Evolutionary conservation across 2,329 filamentous ascomycete genomes (phyloP).

Genomic region (Lizonia empirigonia): DNA sequence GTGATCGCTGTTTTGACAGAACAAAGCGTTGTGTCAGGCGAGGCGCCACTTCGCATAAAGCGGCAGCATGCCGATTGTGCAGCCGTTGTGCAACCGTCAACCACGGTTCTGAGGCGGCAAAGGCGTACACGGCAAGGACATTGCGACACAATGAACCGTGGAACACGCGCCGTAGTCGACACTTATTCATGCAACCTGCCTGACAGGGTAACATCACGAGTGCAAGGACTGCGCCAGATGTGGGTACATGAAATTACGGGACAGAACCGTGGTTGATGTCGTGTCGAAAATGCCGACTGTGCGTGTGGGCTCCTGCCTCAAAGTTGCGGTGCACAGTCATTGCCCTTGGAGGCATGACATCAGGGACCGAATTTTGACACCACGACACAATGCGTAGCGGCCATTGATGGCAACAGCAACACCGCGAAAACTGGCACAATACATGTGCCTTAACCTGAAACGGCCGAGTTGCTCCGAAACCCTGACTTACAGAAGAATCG

Average conservation of each 20-base stretch:
- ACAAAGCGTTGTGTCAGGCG: constrained; percentile 4
- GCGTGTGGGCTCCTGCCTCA: neutral
- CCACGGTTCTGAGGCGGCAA: constrained; percentile 17
- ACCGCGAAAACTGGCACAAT: neutral
- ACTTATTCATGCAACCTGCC: constrained; percentile 20
- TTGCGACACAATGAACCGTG: constrained; percentile 27
- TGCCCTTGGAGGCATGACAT: constrained; percentile 10
- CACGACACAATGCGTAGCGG: neutral
- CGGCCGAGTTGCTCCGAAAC: too few relatives aligned
- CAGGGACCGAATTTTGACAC: constrained; percentile 7
- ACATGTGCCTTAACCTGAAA: too few relatives aligned
- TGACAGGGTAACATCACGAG: constrained; percentile 15
- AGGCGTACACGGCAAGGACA: constrained; percentile 13
- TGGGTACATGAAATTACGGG: constrained; percentile 1
- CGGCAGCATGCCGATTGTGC: constrained; percentile 12
- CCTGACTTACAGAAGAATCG: too few relatives aligned
- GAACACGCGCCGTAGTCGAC: constrained; percentile 28
- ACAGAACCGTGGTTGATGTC: constrained; percentile 6
- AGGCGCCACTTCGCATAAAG: constrained; percentile 13
- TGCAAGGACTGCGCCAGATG: constrained; percentile 5
- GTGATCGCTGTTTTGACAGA: neutral
- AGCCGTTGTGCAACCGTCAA: constrained; percentile 14
- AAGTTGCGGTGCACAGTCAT: constrained; percentile 7
- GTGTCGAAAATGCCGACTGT: neutral
- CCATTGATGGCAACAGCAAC: neutral